phyloP scores from a whole-genome alignment of 1,284 basidiomycete species.

The Ganoderma lucidum region DNA sequence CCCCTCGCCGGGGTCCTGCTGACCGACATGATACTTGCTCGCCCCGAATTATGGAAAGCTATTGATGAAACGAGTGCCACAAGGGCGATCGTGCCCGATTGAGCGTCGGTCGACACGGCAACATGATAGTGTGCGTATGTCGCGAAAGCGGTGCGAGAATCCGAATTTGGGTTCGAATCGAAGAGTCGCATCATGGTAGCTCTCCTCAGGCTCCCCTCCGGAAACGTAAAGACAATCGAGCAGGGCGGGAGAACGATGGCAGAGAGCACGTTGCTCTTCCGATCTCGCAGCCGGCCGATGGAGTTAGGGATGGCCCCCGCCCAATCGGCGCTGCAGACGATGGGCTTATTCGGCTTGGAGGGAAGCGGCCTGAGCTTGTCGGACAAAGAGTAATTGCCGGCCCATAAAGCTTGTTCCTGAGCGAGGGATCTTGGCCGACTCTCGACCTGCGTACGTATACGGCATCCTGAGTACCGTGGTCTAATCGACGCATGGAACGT shows the following conservation, averaged over 20 bases:
- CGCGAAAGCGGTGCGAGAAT: conserved; percentile 7
- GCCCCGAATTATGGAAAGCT: conserved; percentile 13
- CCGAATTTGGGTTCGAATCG: background rate
- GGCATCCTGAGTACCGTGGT: conserved; percentile 14
- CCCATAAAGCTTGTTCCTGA: conserved; percentile 11
- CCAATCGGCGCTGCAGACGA: background rate
- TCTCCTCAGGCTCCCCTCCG: background rate
- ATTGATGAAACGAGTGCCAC: conserved; percentile 26
- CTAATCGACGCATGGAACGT: conserved; percentile 16
- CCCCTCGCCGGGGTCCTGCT: background rate
- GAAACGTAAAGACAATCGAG: conserved; percentile 8
- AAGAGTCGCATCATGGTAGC: background rate
- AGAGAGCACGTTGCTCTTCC: conserved; percentile 15
- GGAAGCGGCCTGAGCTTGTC: conserved; percentile 18
- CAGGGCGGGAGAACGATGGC: conserved; percentile 2
- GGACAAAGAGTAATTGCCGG: conserved; percentile 10
- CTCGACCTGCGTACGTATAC: background rate
- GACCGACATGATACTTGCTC: background rate
- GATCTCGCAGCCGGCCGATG: conserved; percentile 25
- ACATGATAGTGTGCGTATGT: conserved; percentile 9
- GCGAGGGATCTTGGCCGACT: background rate
- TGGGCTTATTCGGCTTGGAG: conserved; percentile 8
- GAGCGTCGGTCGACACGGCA: conserved; percentile 4
- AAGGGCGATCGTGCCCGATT: conserved; percentile 26
- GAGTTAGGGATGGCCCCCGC: background rate